phyloP scores from a whole-genome alignment of 345 rosid species.

The Salix dunnii region DNA sequence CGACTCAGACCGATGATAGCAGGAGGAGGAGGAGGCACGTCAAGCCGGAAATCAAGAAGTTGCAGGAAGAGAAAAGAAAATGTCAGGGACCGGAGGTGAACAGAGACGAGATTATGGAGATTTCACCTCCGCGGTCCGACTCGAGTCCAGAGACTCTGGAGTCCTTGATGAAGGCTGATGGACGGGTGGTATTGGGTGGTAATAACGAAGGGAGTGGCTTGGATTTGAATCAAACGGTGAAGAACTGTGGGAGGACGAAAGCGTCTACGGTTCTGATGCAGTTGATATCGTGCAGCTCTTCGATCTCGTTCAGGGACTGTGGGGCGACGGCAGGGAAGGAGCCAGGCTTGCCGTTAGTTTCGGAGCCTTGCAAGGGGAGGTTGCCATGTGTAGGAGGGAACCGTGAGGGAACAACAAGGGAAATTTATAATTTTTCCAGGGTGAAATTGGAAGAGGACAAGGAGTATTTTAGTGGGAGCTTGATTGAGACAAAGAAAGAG shows the following conservation, averaged over 20 bases:
- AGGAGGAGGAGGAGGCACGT: constrained; percentile 44
- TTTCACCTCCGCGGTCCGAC: constrained; percentile 95
- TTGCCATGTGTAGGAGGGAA: constrained; percentile 47
- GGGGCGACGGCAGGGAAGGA: constrained; percentile 58
- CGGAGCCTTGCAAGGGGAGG: constrained; percentile 43
- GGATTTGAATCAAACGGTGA: constrained; percentile 43
- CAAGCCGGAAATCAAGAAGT: constrained; percentile 21
- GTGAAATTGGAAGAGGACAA: constrained; percentile 71
- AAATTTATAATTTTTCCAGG: constrained; percentile 39
- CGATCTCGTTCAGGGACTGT: constrained; percentile 73
- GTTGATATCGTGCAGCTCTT: constrained; percentile 81
- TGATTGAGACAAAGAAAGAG: constrained; percentile 71
- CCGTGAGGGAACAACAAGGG: constrained; percentile 32
- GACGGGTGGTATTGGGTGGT: constrained; percentile 48
- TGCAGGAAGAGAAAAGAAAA: not conserved
- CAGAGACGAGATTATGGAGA: constrained; percentile 58
- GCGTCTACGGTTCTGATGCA: constrained; percentile 92
- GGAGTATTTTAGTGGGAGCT: constrained; percentile 91
- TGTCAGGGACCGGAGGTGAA: constrained; percentile 43
- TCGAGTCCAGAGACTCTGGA: constrained; percentile 94
- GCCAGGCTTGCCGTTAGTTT: constrained; percentile 52
- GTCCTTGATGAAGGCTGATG: constrained; percentile 69
- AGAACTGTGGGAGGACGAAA: constrained; percentile 49
- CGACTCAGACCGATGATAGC: constrained; percentile 81
- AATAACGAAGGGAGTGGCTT: not conserved